Evolutionary conservation across 164 flowering plant species (phyloP), one percentile per base, ranked within the genome.

Genomic region (Cinnamomum micranthum): DNA sequence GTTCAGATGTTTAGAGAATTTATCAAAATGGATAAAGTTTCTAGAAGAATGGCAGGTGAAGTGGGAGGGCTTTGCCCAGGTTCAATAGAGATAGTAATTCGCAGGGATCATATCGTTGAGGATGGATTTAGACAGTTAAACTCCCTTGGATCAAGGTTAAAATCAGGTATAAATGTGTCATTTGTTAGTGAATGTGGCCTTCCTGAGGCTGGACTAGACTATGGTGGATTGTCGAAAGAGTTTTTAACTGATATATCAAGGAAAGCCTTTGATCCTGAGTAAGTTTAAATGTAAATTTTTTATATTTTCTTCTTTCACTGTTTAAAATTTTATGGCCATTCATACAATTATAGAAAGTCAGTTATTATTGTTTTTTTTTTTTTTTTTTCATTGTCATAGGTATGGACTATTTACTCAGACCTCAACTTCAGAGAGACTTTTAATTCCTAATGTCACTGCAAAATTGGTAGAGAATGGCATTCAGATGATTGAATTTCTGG

Each of bases 1-100:
- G 99, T 96, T 79, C 89, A 90, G 78, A 91, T 96, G 93, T 96
- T 96, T 81, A 87, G 97, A 83, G 99, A 96, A 86, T 94, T 92
- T 73, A 87, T 96, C 82, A 92, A 84, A 81, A 86, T 89, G 89
- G 98, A 96, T 77, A 94, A 96, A 82, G 85, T 75, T 70, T 87
- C 98, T 51, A 84, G 95, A 75, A 84, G 85, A 79, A 90, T 90
- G 94, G 91, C 98, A 74, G 97, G 98, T 85, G 98, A 92, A 82
- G 84, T 87, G 73, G 79, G 81, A 64, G 96, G 88, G 78, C 94
- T 92, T 71, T 93, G 94, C 77, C 87, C 90, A 68, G 85, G 91
- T 76, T 81, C 94, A 51, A 74, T 87, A 73, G 94, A 91, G 85
- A 85, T 96, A 76, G 94, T 91, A 69, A 82, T 96, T 74, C 99